Base-by-base conservation (phyloP, 2,329 filamentous ascomycete genomes). In the Samsoniella hepiali region DNA sequence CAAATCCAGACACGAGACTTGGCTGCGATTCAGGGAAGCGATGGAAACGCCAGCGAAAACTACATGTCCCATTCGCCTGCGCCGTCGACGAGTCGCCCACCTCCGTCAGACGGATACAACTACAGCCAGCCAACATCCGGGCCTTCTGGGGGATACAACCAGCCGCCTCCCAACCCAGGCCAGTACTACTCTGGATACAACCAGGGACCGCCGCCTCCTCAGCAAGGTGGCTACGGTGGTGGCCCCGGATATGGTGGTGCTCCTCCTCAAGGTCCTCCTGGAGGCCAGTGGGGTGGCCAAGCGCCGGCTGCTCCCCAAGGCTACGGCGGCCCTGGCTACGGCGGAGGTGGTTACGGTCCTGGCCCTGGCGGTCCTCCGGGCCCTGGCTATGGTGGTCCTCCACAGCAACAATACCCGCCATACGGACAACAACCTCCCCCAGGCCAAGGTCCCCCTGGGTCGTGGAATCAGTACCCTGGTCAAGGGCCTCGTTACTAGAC, bases 1-100 rank as follows among this genome's bases (percentile, higher is more conserved):
- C 83, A 88, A 69, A 84, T 88, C 62, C 81, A 82, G 67, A 83
- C 81, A 3, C 79, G 85, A 64, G 85, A 88, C 66, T 72, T 87
- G 13, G 77, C 79, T 58, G 82, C 82, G 13, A 82, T 86, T 80
- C 79, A 78, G 47, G 82, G 81, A 2, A 75, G 76, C 4, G 79
- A 84, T 64, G 75, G 75, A 27, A 74, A 77, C 45, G 69, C 76
- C 59, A 65, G 71, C 44, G 55, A 72, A 64, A 75, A 74, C 59
- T 77, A 77, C 62, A 66, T 75, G 36, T 79, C 79, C 3, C 71
- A 68, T 58, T 76, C 77, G 2, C 76, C 80, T 50, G 76, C 75
- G 2, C 74, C 74, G 1, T 70, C 69, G 67, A 68, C 67, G 67
- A 71, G 63, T 70, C 67, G 71, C 60, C 69, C 67, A 51, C 74